These are phyloP conservation scores for Hibiscus mutabilis DNA, from an alignment of 345 rosid species.

Conservation along the genomic window DNA sequence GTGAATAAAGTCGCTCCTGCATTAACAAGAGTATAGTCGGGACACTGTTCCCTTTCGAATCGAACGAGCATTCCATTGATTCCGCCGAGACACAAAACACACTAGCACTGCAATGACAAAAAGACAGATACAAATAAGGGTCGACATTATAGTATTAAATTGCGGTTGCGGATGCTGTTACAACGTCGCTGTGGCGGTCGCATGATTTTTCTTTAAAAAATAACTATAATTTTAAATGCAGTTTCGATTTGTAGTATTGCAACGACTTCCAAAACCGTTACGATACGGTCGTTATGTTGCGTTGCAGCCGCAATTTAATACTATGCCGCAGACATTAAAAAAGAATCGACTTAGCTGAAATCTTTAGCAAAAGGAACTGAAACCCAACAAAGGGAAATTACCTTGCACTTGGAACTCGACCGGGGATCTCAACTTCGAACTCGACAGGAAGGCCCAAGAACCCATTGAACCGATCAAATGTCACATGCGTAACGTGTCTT, in stretches of 20 bases:
- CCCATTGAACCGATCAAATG: constrained; percentile 88
- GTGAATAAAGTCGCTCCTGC: constrained; percentile 77
- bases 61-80: constrained; percentile 89
- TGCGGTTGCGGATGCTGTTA: too few species aligned
- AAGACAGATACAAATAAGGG: constrained; percentile 62
- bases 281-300: too few species aligned
- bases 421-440: constrained; percentile 85
- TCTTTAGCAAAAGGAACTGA: neutral
- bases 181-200: too few species aligned
- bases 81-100: constrained; percentile 96
- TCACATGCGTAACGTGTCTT: constrained; percentile 77
- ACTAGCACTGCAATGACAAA: constrained; percentile 52
- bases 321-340: too few species aligned
- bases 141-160: constrained; percentile 27
- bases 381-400: constrained; percentile 8
- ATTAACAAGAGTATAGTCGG: constrained; percentile 88
- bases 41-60: constrained; percentile 72
- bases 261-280: too few species aligned
- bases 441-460: constrained; percentile 93
- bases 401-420: constrained; percentile 97
- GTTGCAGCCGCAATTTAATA: too few species aligned
- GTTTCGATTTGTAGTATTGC: too few species aligned
- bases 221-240: too few species aligned
- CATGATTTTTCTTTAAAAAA: too few species aligned
- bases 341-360: neutral